A percentile compares a stretch with the other conserved stretches of the same genome.
These are phyloP conservation scores for Cryptococcus depauperatus DNA, from an alignment of 1,284 basidiomycete genomes.

Conservation along the genomic window DNA sequence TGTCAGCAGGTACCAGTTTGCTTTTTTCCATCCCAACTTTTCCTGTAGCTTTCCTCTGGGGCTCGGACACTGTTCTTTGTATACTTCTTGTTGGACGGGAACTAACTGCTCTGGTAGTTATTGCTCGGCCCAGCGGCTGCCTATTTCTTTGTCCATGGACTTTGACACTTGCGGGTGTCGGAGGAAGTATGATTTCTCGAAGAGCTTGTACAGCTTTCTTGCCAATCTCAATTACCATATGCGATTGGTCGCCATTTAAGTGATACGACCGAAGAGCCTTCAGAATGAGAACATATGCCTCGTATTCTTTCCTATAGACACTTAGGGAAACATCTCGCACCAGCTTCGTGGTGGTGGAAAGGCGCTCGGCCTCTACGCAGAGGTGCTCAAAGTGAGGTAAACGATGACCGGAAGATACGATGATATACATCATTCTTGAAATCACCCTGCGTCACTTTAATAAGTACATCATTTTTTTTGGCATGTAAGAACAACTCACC, in stretches of 20 bases:
- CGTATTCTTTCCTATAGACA: constrained; percentile 20
- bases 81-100: constrained; percentile 7
- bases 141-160: constrained; percentile 3
- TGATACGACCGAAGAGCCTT: constrained; percentile 28
- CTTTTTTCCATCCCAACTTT: background rate
- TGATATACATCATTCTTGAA: constrained; percentile 11
- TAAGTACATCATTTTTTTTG: background rate
- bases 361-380: constrained; percentile 3
- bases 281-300: constrained; percentile 17
- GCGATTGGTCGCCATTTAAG: constrained; percentile 12
- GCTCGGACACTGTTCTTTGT: constrained; percentile 16
- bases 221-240: constrained; percentile 11
- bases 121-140: constrained; percentile 17
- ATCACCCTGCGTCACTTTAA: constrained; percentile 7
- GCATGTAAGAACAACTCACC: constrained; percentile 17
- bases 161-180: constrained; percentile 3
- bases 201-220: constrained; percentile 18
- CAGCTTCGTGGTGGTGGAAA: background rate
- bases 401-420: constrained; percentile 15
- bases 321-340: constrained; percentile 16
- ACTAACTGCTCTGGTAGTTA: constrained; percentile 12
- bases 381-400: constrained; percentile 19
- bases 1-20: too few relatives aligned
- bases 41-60: constrained; percentile 2
- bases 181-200: constrained; percentile 23